Evolutionary conservation across 2,329 filamentous ascomycete genomes (phyloP), one percentile per base, ranked within the genome.

Genomic region (Claviceps purpurea): DNA sequence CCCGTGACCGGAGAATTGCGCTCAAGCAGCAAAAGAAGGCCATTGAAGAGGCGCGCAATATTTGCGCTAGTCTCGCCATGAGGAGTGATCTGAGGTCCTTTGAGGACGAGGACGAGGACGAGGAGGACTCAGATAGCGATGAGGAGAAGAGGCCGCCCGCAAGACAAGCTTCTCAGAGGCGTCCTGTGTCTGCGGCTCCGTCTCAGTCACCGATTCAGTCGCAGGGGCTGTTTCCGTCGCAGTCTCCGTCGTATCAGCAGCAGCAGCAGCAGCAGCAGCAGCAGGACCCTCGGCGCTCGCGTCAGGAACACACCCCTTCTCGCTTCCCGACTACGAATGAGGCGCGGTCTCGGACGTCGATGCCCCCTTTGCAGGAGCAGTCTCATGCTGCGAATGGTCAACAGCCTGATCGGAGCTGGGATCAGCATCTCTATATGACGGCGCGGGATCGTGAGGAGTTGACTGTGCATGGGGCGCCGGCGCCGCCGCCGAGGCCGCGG

Each of bases 41-140:
- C 1, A 76, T 76, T 49, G 72, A 75, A 43, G 73, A 76, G 55
- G 73, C 73, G 30, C 69, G 70, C 50, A 70, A 69, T 48, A 70
- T 75, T 22, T 76, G 74, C 55, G 73, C 73, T 43, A 68, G 67
- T 52, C 63, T 77, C 16, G 74, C 74, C 7, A 76, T 77, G 74
- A 66, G 74, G 41, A 76, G 74, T 56, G 74, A 77, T 54, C 57
- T 77, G 18, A 65, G 74, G 5, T 64, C 62, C 0, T 68, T 65
- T 40, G 65, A 67, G 0, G 68, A 70, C 40, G 68, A 70, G 0
- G 68, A 70, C 40, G 68, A 70, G 14, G 57, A 60, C 1, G 64
- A 66, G 0, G 65, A 67, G 0, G 65, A 65, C 1, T 56, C 52
- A 1, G 57, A 52, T 1, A 63, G 61, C 3, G 66, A 69, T 13